Evolutionary conservation across 805 yeast genomes (phyloP).

Genomic region (Cyberlindnera mycetangii): DNA sequence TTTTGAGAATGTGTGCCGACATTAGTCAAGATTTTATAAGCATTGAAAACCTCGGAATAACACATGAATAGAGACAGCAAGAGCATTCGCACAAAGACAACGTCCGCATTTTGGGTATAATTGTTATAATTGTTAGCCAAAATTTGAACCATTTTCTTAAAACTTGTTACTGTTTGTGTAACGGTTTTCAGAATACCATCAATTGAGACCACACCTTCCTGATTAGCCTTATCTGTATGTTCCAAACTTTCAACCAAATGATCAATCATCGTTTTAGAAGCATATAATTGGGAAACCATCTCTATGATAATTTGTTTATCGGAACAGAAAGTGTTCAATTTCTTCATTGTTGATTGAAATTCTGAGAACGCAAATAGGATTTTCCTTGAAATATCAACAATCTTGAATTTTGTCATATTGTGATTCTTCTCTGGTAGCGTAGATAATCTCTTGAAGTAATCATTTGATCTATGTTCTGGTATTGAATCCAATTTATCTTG

Average conservation of each 20-base stretch:
- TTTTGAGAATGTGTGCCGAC: slow-evolving; percentile 2
- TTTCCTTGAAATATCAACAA: slow-evolving; percentile 53
- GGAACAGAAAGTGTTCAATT: slow-evolving; percentile 54
- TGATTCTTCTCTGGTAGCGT: slow-evolving; percentile 51
- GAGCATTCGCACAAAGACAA: slow-evolving; percentile 62
- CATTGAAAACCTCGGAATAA: slow-evolving; percentile 64
- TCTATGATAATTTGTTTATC: slow-evolving; percentile 54
- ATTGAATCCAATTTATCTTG: slow-evolving; percentile 16
- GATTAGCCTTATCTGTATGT: slow-evolving; percentile 35
- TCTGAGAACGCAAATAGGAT: slow-evolving; percentile 61
- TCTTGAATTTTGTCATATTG: slow-evolving; percentile 19
- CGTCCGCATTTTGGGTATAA: slow-evolving; percentile 56
- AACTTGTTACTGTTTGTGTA: slow-evolving; percentile 32
- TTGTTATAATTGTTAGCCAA: slow-evolving; percentile 45
- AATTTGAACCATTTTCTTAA: slow-evolving; percentile 48
- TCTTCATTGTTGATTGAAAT: slow-evolving; percentile 55
- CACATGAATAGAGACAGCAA: slow-evolving; percentile 60
- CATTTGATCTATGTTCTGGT: slow-evolving; percentile 51
- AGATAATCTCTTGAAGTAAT: slow-evolving; percentile 63
- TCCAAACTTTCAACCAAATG: slow-evolving; percentile 56
- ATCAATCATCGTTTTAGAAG: slow-evolving; percentile 54
- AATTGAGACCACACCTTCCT: slow-evolving; percentile 11
- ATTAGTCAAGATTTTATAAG: slow-evolving; percentile 44
- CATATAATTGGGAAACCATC: slow-evolving; percentile 48
- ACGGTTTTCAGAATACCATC: slow-evolving; percentile 18